Evolutionary conservation across 2,329 filamentous ascomycete genomes (phyloP).

Genomic region (Chaetomiaceae sp.): DNA sequence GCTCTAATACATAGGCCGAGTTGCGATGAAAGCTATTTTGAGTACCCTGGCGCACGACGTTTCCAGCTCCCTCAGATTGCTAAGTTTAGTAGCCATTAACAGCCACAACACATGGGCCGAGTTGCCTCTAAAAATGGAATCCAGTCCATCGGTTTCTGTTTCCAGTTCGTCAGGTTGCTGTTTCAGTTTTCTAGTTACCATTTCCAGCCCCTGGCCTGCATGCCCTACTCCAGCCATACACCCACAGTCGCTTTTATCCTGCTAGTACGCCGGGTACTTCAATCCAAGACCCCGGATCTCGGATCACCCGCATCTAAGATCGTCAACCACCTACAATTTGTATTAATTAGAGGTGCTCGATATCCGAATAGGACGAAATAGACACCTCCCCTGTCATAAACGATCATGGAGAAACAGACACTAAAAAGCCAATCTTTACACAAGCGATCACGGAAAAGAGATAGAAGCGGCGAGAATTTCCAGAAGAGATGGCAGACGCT

Average conservation of each 20-base stretch:
- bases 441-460: conserved; percentile 10
- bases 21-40: no score
- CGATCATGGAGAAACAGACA: conserved; percentile 1
- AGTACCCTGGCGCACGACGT: no score
- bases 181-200: no score
- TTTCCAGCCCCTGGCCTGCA: no score
- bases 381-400: background rate
- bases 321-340: background rate
- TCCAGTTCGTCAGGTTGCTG: no score
- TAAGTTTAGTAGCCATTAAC: no score
- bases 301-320: background rate
- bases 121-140: no score
- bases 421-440: background rate
- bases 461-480: conserved; percentile 16
- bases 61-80: no score
- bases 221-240: no score
- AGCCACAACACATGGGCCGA: no score
- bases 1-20: no score
- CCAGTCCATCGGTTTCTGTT: no score
- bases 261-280: background rate
- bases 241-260: background rate
- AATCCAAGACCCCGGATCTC: background rate
- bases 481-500: conserved; percentile 13
- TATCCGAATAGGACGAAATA: background rate
- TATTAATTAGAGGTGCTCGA: background rate